These are phyloP conservation scores for Yamadazyma atmosphaerica DNA, from an alignment of 1,139 yeast genomes.

Conservation along the genomic window DNA sequence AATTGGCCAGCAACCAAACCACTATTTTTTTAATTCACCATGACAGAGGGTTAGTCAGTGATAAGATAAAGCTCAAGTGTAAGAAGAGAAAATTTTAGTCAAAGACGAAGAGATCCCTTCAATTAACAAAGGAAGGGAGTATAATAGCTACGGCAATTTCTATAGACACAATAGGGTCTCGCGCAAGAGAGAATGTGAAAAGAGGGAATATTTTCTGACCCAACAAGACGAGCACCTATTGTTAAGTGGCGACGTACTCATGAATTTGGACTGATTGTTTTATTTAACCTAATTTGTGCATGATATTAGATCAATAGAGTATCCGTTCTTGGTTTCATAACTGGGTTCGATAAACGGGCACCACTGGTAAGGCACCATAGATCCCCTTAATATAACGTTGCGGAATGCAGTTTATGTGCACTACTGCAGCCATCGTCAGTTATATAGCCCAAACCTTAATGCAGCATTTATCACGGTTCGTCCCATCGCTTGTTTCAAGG, in stretches of 20 bases:
- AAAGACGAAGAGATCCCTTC: not conserved
- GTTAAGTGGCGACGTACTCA: not conserved
- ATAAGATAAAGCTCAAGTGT: not conserved
- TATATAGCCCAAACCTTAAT: not conserved
- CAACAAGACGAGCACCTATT: not conserved
- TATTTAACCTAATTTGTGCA: constrained; percentile 1
- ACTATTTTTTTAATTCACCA: not conserved
- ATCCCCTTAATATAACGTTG: not conserved
- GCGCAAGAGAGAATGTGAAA: not conserved
- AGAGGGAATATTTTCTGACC: not conserved
- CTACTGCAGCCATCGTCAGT: not conserved
- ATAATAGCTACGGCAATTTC: constrained; percentile 1
- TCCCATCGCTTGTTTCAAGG: too few relatives aligned
- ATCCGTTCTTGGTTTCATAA: not conserved
- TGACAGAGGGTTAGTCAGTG: not conserved
- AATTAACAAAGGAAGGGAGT: not conserved
- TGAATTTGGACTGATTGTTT: not conserved
- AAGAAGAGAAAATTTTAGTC: not conserved
- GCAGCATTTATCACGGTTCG: not conserved
- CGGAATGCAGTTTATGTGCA: not conserved
- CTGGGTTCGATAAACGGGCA: too few relatives aligned
- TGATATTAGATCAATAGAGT: not conserved
- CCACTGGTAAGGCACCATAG: not conserved
- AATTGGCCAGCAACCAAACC: too few relatives aligned
- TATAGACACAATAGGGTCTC: not conserved